Conservation (phyloP, 164 flowering plant genomes). For the Magnolia changhungtana region DNA sequence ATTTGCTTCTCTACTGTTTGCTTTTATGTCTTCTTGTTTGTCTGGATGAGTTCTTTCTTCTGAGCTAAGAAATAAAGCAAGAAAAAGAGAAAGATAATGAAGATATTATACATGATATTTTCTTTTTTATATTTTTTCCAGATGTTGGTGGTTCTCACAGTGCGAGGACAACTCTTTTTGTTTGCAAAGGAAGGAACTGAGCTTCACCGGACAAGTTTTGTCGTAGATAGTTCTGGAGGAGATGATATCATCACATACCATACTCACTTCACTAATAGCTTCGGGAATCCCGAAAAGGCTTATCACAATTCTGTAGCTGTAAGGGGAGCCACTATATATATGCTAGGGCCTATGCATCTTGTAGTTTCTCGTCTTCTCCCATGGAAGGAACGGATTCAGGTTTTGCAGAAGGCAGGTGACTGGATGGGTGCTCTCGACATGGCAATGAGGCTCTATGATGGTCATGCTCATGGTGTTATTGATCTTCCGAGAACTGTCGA, state of each 20-base stretch:
- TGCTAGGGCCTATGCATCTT: conserved; percentile 76
- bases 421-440: conserved; percentile 99
- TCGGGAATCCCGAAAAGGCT: conserved; percentile 94
- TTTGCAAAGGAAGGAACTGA: conserved; percentile 77
- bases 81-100: neutral
- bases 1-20: neutral
- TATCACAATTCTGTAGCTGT: conserved; percentile 79
- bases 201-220: conserved; percentile 81
- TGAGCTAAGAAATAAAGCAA: too few relatives aligned
- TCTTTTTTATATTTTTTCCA: conserved; percentile 25
- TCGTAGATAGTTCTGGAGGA: conserved; percentile 54
- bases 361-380: conserved; percentile 88
- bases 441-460: conserved; percentile 96
- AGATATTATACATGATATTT: neutral
- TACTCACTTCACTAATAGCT: conserved; percentile 60
- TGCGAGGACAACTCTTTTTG: conserved; percentile 69
- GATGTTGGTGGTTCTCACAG: conserved; percentile 90
- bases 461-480: conserved; percentile 88
- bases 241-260: conserved; percentile 79
- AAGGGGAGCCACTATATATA: conserved; percentile 81
- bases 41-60: neutral
- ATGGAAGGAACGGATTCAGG: conserved; percentile 95
- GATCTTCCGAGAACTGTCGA: conserved; percentile 82
- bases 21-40: neutral
- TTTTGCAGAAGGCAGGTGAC: conserved; percentile 87